phyloP scores from a whole-genome alignment of 1,139 yeast species.

The Kodamaea arcana region DNA sequence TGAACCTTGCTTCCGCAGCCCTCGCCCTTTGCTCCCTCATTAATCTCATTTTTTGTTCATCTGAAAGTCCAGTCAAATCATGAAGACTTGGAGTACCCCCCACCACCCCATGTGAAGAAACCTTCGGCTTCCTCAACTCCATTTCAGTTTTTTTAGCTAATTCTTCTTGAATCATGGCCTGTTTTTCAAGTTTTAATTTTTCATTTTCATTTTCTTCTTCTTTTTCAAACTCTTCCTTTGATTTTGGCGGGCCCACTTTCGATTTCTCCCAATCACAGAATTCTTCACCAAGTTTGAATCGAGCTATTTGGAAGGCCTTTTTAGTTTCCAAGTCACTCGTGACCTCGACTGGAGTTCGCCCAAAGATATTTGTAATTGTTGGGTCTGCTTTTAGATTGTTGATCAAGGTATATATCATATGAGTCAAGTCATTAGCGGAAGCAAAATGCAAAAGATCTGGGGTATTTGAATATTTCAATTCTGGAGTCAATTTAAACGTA shows the following conservation, averaged over 20 bases:
- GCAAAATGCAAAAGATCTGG: conserved; percentile 85
- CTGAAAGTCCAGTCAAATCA: conserved; percentile 39
- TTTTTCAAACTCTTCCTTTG: conserved; percentile 58
- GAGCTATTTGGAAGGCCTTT: conserved; percentile 63
- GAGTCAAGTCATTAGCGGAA: conserved; percentile 60
- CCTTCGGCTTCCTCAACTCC: conserved; percentile 32
- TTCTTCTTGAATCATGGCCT: conserved; percentile 35
- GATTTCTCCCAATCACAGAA: conserved; percentile 68
- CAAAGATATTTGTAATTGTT: conserved; percentile 44
- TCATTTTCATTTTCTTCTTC: conserved; percentile 34
- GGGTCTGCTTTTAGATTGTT: conserved; percentile 72
- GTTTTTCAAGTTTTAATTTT: conserved; percentile 33
- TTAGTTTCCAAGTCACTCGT: conserved; percentile 42
- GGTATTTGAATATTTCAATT: conserved; percentile 43
- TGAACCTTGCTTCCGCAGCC: conserved; percentile 89
- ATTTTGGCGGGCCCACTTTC: conserved; percentile 61
- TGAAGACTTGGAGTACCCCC: conserved; percentile 20
- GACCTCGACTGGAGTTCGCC: conserved; percentile 64
- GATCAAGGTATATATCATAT: conserved; percentile 64
- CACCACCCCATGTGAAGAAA: conserved; percentile 26
- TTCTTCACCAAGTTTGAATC: conserved; percentile 65
- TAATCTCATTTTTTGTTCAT: conserved; percentile 67
- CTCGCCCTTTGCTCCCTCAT: conserved; percentile 95
- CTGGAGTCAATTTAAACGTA: conserved; percentile 52
- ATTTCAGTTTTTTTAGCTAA: conserved; percentile 37